Percentiles rank a stretch among this genome's conserved stretches.
These are phyloP conservation scores for Phytophthora nicotianae DNA, from an alignment of 352 stramenopile species.

Conservation along the genomic window DNA sequence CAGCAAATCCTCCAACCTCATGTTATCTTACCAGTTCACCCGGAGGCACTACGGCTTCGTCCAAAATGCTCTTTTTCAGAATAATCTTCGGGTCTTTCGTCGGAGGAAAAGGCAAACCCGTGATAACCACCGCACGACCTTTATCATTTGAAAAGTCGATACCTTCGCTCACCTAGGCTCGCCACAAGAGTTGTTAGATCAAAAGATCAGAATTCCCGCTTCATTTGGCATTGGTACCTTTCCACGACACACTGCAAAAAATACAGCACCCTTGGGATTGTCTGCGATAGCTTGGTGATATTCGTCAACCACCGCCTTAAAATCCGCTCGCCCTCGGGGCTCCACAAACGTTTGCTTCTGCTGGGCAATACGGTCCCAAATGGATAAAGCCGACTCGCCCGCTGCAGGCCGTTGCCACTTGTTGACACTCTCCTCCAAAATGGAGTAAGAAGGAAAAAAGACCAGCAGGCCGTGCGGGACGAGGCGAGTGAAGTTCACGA, in stretches of 20 bases:
- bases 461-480: conserved; percentile 97
- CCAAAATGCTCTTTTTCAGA: conserved; percentile 97
- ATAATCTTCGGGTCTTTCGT: conserved; percentile 97
- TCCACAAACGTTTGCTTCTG: conserved; percentile 86
- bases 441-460: conserved; percentile 99
- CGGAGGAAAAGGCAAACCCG: conserved; percentile 98
- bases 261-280: conserved; percentile 89
- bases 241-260: conserved; percentile 98
- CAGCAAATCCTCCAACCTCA: not conserved
- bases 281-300: conserved; percentile 78
- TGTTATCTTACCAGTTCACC: conserved; percentile 58
- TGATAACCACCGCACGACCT: conserved; percentile 98
- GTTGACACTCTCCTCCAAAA: conserved; percentile 90
- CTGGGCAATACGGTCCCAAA: conserved; percentile 80
- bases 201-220: not conserved
- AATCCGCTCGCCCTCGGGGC: conserved; percentile 70
- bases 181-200: conserved; percentile 2
- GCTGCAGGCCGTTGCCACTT: conserved; percentile 65
- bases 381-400: conserved; percentile 53
- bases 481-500: conserved; percentile 94
- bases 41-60: conserved; percentile 68
- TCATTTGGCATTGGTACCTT: conserved; percentile 72
- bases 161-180: conserved; percentile 93
- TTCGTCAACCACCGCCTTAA: conserved; percentile 80
- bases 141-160: conserved; percentile 99